phyloP scores from a whole-genome alignment of 352 stramenopile species.

The Phytophthora sp. region DNA sequence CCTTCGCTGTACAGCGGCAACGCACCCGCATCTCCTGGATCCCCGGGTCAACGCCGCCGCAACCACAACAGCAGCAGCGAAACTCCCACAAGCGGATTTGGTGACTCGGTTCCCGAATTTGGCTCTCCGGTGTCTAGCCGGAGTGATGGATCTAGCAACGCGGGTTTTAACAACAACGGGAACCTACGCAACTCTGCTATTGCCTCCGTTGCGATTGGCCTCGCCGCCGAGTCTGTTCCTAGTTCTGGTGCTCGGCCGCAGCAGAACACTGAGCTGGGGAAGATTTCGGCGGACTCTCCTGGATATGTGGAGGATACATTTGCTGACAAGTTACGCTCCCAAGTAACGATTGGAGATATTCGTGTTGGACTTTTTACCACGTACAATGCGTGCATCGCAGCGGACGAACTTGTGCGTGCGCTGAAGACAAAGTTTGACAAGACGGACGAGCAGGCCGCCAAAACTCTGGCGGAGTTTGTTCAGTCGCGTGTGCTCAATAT shows the following conservation, averaged over 20 bases:
- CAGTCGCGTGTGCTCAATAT: conserved; percentile 57
- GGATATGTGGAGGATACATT: conserved; percentile 65
- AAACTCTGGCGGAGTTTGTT: conserved; percentile 52
- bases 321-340: conserved; percentile 63
- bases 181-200: conserved; percentile 66
- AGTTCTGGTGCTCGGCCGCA: conserved; percentile 35
- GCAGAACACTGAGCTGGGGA: conserved; percentile 44
- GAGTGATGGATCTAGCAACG: conserved; percentile 53
- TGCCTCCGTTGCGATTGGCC: conserved; percentile 52
- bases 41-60: conserved; percentile 46
- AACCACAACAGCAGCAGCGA: conserved; percentile 60
- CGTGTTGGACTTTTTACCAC: conserved; percentile 79
- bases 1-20: conserved; percentile 70
- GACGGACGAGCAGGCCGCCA: conserved; percentile 42
- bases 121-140: conserved; percentile 48
- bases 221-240: conserved; percentile 49
- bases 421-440: conserved; percentile 72
- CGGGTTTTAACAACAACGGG: conserved; percentile 48
- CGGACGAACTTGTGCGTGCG: conserved; percentile 50
- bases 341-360: conserved; percentile 62
- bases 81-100: conserved; percentile 32
- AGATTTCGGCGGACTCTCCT: conserved; percentile 39
- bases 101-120: conserved; percentile 33
- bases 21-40: conserved; percentile 41
- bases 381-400: conserved; percentile 63